phyloP scores from a whole-genome alignment of 1,139 yeast species.

The Hemisphaericaspora xylanilytica region DNA sequence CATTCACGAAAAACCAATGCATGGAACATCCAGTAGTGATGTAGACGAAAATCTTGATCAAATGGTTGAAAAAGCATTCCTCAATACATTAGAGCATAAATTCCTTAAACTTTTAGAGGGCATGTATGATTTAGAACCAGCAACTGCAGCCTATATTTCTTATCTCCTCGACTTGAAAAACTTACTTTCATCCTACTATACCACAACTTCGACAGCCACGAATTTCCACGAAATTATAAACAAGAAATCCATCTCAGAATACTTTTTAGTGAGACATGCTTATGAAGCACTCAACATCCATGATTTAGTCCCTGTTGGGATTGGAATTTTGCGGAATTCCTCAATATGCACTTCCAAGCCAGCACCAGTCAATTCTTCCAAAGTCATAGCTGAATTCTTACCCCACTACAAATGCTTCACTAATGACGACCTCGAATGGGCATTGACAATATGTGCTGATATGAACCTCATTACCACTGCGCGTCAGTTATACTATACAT shows the following conservation, averaged over 20 bases:
- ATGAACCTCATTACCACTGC: constrained; percentile 52
- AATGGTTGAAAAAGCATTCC: constrained; percentile 56
- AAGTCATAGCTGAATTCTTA: constrained; percentile 55
- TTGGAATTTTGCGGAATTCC: constrained; percentile 47
- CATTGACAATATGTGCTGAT: constrained; percentile 53
- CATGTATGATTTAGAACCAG: constrained; percentile 60
- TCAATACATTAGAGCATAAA: constrained; percentile 57
- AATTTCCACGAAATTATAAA: constrained; percentile 17
- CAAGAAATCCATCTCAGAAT: constrained; percentile 54
- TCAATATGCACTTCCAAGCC: constrained; percentile 24
- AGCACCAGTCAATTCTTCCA: constrained; percentile 28
- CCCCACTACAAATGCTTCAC: constrained; percentile 59
- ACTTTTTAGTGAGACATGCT: constrained; percentile 60
- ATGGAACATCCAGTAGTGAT: neutral
- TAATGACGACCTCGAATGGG: constrained; percentile 82
- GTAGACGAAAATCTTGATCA: constrained; percentile 21
- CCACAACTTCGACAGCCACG: constrained; percentile 15
- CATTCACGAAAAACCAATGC: constrained; percentile 34
- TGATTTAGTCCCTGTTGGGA: constrained; percentile 61
- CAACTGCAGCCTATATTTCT: constrained; percentile 67
- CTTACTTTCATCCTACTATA: constrained; percentile 49
- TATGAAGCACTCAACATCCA: constrained; percentile 51
- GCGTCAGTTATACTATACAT: constrained; percentile 43
- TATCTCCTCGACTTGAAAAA: constrained; percentile 67
- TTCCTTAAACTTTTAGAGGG: constrained; percentile 59